Evolutionary conservation across 306 rosid species (phyloP), one percentile per base, ranked within the genome.

Genomic region (Benincasa hispida): DNA sequence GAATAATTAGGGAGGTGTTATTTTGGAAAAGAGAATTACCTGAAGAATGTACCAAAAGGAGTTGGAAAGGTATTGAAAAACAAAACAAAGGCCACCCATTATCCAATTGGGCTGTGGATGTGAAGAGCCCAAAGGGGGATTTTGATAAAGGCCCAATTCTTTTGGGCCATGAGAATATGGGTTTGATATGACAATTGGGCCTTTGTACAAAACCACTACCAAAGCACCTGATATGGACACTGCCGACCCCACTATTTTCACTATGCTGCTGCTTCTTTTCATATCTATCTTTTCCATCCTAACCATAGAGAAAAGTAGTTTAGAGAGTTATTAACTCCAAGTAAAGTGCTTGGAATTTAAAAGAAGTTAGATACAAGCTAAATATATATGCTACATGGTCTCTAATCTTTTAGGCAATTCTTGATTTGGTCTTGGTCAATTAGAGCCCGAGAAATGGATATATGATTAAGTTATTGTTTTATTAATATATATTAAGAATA

Each of bases 211-310:
- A 75, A 97, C 92, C 57, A 83, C 96, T 68, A 90, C 37, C 75
- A 91, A 87, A 72, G 94, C 97, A 79, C 98, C 98, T 0, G 82
- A 58, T 77, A 93, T 87, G 2, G 97, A 91, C 66, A 90, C 87
- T 24, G 86, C 30, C 2, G 96, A 87, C 82, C 98, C 94, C 54
- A 93, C 45, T 25, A 79, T 77, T 84, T 90, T 93, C 35, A 87
- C 97, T 54, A 84, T 59, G 79, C 88, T 85, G 65, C 86, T 83
- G 56, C 76, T 84, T 79, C 86, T 88, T 87, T 78, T 85, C 90
- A 87, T 79, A 72, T 83, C 80, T 56, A 93, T 75, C 54, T 58
- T 79, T 79, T 93, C 98, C 94, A 93, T 87, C 83, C 94, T 93
- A 32, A 4, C 65, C 63, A 61, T 14, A 59, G 0, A 60, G 0